Base-by-base conservation (phyloP, 352 stramenopile genomes). In the Phytophthora melonis region DNA sequence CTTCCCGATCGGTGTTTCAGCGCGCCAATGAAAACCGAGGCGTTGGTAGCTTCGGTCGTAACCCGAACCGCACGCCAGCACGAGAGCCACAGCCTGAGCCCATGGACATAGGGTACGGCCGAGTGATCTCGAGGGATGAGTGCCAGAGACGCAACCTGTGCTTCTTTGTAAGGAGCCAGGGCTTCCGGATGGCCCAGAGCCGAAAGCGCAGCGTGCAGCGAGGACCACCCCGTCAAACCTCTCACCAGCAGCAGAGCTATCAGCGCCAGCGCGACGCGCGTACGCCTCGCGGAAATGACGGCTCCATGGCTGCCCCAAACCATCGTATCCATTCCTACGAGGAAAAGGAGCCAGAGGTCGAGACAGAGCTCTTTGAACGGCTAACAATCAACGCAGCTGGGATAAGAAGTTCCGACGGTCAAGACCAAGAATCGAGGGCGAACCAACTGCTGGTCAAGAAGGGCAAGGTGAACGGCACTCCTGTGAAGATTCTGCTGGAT, bases 401-500 rank as follows among this genome's bases (percentile, higher is more conserved):
- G 7, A n/a, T 69, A 13, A 18, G 58, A 23, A 10, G 16, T 34
- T 49, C 13, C 39, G 43, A 3, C 43, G 14, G 8, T 16, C 18
- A 58, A 18, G 25, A 50, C 9, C 18, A 69, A 45, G 14, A 45
- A 18, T 16, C 4, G 23, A 11, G 4, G 16, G 16, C 25, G n/a
- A 41, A 70, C 21, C 63, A 63, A 16, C 43, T 70, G 54, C n/a
- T 70, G 3, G 11, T 39, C 11, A 64, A 64, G 36, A 36, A 23
- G 19, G 27, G 54, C 2, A 55, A 2, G 52, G 16, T 70, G 6
- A 45, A 69, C 9, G 63, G 54, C 21, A 52, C 3, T 7, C 3
- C 10, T 57, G 63, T 69, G 13, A 58, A 56, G 6, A 34, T 70
- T n/a, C n/a, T n/a, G n/a, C n/a, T n/a, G n/a, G n/a, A n/a, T n/a